These are phyloP conservation scores for Paratinospora sagittata DNA, from an alignment of 164 flowering plant genomes.

Conservation along the genomic window DNA sequence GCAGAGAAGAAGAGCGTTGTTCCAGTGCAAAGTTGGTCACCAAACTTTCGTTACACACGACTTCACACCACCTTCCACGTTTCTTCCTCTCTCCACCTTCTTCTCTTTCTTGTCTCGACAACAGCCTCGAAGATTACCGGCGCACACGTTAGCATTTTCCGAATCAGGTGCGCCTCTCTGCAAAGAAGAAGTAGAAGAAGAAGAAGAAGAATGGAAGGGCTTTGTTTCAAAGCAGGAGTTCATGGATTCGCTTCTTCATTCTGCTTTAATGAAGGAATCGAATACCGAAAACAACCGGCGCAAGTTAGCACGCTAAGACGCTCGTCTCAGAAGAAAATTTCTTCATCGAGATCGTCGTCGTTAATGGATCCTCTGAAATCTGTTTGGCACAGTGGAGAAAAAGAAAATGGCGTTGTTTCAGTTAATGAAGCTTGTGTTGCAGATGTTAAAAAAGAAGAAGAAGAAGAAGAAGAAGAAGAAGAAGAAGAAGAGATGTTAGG, in stretches of 20 bases:
- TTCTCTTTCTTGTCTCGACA: no score
- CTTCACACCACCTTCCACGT: not conserved
- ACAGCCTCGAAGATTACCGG: no score
- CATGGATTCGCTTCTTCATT: constrained; percentile 33
- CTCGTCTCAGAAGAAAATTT: no score
- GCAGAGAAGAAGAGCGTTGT: not conserved
- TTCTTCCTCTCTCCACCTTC: not conserved
- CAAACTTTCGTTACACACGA: not conserved
- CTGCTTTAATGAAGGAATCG: constrained; percentile 23
- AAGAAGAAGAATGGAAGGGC: constrained; percentile 42
- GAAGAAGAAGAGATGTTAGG: not conserved
- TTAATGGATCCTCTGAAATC: constrained; percentile 50
- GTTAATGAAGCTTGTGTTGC: constrained; percentile 32
- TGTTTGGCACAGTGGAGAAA: constrained; percentile 34
- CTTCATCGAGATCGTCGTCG: constrained; percentile 24
- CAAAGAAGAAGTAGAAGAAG: not conserved
- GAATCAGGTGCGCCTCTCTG: no score
- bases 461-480: constrained; percentile 7
- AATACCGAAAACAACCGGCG: constrained; percentile 23
- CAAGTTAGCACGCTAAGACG: constrained; percentile 36
- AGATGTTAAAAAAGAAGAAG: no score
- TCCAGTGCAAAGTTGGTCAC: not conserved
- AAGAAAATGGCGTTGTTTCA: constrained; percentile 23
- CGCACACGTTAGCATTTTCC: no score
- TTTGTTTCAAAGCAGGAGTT: constrained; percentile 47